phyloP scores from a whole-genome alignment of 2,329 filamentous ascomycete species.

The Ophiocordyceps polyrhachis-furcata region DNA sequence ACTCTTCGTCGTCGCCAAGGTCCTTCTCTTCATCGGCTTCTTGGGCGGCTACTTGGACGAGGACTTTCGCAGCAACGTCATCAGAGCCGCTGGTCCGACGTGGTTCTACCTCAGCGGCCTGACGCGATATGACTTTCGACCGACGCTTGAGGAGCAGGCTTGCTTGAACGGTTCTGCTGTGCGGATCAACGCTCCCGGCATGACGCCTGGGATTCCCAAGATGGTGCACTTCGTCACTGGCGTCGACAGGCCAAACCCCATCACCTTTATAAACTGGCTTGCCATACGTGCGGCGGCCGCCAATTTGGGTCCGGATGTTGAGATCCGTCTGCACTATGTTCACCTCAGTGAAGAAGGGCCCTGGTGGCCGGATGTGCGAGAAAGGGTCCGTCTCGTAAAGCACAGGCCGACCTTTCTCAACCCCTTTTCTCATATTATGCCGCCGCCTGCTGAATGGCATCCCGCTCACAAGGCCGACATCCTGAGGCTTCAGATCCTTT shows the following conservation, averaged over 20 bases:
- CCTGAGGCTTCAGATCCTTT: constrained; percentile 1
- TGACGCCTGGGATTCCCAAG: background rate
- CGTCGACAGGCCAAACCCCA: background rate
- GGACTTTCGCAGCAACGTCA: background rate
- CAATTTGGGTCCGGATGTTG: background rate
- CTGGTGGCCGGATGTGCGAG: background rate
- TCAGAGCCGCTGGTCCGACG: background rate
- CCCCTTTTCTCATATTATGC: background rate
- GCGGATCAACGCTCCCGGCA: background rate
- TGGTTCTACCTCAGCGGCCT: constrained; percentile 1
- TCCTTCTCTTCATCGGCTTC: background rate
- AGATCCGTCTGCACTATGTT: constrained; percentile 1
- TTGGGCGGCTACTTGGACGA: background rate
- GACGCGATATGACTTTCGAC: constrained; percentile 1
- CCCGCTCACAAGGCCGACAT: constrained; percentile 1
- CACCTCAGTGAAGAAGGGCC: constrained; percentile 1
- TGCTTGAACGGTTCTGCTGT: constrained; percentile 1
- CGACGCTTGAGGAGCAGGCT: background rate
- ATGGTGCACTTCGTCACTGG: constrained; percentile 1
- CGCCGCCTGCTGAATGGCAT: background rate
- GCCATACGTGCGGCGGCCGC: background rate
- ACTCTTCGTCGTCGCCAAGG: background rate
- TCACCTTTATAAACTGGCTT: background rate
- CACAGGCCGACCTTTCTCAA: background rate
- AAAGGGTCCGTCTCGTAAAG: background rate